A percentile compares a stretch with the other conserved stretches of the same genome.
Evolutionary conservation across 208 protist genomes (phyloP).

Genomic region (Wallacemonas rigidus): DNA sequence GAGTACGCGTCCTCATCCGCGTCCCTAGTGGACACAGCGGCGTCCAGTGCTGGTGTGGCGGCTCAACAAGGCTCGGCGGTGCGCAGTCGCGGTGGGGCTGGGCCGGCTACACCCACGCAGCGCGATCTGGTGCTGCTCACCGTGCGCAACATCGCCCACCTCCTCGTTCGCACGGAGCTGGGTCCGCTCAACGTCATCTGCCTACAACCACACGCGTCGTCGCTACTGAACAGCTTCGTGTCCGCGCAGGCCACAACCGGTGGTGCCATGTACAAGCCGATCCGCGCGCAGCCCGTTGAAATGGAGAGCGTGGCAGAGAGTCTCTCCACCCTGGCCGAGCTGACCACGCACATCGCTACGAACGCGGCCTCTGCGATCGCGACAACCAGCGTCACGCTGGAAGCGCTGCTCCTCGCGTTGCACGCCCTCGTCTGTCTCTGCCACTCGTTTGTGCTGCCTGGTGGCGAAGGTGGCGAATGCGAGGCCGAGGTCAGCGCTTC

Average conservation of each 20-base stretch:
- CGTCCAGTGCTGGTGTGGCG: neutral
- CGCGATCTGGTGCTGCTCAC: slow-evolving; percentile 48
- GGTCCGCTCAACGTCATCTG: slow-evolving; percentile 18
- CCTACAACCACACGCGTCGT: slow-evolving; percentile 1
- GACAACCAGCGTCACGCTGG: slow-evolving; percentile 22
- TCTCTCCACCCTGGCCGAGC: neutral
- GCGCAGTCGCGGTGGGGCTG: neutral
- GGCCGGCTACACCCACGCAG: slow-evolving; percentile 15
- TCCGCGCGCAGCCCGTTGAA: slow-evolving; percentile 8
- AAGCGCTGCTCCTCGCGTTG: slow-evolving; percentile 55
- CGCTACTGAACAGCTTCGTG: neutral
- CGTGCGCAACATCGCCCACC: slow-evolving; percentile 58
- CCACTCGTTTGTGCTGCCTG: slow-evolving; percentile 69
- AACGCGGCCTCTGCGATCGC: neutral
- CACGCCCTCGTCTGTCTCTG: slow-evolving; percentile 70
- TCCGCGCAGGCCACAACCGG: neutral
- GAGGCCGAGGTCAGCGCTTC: neutral
- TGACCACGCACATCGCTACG: neutral
- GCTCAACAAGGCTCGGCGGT: no score
- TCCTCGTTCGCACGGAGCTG: slow-evolving; percentile 61
- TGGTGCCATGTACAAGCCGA: neutral
- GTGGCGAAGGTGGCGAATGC: neutral
- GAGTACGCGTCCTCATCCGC: slow-evolving; percentile 6
- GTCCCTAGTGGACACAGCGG: neutral
- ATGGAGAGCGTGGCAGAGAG: slow-evolving; percentile 7